Evolutionary conservation across 768 basidiomycete species (phyloP).

Genomic region (Tephrocybe sp.): DNA sequence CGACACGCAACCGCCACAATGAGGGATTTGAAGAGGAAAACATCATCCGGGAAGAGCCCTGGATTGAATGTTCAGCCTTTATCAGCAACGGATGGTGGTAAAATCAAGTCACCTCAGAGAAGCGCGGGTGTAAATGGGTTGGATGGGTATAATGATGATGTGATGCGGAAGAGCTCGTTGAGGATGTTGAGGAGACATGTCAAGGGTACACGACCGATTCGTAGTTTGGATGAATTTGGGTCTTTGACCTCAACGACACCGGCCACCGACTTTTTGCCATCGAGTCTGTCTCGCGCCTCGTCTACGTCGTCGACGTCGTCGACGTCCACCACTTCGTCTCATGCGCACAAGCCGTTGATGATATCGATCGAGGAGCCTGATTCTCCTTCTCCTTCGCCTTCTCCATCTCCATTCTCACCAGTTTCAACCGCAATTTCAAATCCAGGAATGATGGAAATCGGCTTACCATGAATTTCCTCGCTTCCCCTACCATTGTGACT

Average conservation of each 20-base stretch:
- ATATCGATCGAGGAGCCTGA: conserved; percentile 12
- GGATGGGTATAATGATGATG: too few species aligned
- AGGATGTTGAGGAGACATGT: conserved; percentile 12
- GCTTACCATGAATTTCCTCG: conserved; percentile 95
- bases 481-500: conserved; percentile 94
- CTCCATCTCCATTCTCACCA: conserved; percentile 94
- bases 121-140: background rate
- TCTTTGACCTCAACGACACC: background rate
- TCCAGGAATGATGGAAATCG: conserved; percentile 96
- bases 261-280: background rate
- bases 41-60: too few species aligned
- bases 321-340: conserved; percentile 9
- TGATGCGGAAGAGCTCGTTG: conserved; percentile 12
- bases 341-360: background rate
- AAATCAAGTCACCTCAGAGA: conserved; percentile 1
- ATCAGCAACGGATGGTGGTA: too few species aligned
- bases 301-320: too few species aligned
- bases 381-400: too few species aligned
- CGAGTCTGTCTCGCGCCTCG: conserved; percentile 15
- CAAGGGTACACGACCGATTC: conserved; percentile 10
- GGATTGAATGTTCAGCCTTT: too few species aligned
- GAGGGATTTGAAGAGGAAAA: too few species aligned
- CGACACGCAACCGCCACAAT: too few species aligned
- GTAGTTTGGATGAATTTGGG: background rate
- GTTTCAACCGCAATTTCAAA: conserved; percentile 90